Percentiles rank a stretch among this genome's conserved stretches.
Conservation (phyloP, 148 eudicot genomes). For the Rhododendron molle region DNA sequence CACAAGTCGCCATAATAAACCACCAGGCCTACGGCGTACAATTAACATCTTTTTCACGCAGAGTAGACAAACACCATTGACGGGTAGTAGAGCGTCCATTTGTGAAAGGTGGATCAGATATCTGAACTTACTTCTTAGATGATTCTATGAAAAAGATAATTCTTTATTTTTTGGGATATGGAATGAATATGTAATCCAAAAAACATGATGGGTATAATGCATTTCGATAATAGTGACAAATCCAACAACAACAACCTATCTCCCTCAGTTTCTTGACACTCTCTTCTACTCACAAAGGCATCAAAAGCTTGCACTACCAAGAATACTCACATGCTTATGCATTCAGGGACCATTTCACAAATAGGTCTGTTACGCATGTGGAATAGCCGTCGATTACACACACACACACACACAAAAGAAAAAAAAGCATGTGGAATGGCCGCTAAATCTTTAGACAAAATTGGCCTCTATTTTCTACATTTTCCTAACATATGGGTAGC, state of each 20-base stretch:
- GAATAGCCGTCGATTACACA: not conserved
- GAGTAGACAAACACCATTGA: not conserved
- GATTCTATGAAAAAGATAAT: not conserved
- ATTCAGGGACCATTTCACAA: not conserved
- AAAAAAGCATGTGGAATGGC: not conserved
- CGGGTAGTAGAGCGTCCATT: not conserved
- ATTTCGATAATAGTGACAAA: not conserved
- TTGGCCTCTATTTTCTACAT: not conserved
- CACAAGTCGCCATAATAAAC: not conserved
- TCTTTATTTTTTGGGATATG: not conserved
- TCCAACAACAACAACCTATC: not conserved
- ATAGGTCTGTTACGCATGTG: not conserved
- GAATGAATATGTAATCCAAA: not conserved
- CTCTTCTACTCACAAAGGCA: not conserved
- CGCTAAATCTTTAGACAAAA: not conserved
- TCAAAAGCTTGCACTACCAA: not conserved
- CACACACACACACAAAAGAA: no score
- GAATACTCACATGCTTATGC: not conserved
- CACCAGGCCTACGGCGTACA: not conserved
- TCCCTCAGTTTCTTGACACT: not conserved
- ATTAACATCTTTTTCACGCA: not conserved
- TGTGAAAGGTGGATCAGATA: not conserved
- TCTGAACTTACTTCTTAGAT: not conserved
- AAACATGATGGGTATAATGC: not conserved
- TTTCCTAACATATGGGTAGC: not conserved